Evolutionary conservation across 2,329 filamentous ascomycete genomes (phyloP).

Genomic region (Alternaria postmessia): DNA sequence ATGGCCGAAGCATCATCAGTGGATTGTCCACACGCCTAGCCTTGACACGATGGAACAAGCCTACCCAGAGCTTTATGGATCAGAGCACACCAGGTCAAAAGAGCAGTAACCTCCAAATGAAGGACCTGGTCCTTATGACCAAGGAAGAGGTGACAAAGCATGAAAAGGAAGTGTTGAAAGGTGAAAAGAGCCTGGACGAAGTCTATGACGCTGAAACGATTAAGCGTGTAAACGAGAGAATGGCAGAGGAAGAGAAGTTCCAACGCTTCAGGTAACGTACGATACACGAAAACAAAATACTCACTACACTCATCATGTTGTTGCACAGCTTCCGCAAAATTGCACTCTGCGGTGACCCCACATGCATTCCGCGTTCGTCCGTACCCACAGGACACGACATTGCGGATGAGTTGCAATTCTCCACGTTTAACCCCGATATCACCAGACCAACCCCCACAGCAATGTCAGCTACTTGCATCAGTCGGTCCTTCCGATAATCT

Average conservation of each 20-base stretch:
- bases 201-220: slow-evolving; percentile 76
- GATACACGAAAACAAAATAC: neutral
- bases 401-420: neutral
- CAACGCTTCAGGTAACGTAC: slow-evolving; percentile 56
- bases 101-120: slow-evolving; percentile 71
- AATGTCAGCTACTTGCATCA: slow-evolving; percentile 1
- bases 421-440: slow-evolving; percentile 6
- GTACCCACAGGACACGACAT: neutral
- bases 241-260: slow-evolving; percentile 70
- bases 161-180: slow-evolving; percentile 78
- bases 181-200: slow-evolving; percentile 71
- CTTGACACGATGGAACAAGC: slow-evolving; percentile 81
- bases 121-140: slow-evolving; percentile 87
- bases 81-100: slow-evolving; percentile 77
- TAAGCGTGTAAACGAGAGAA: slow-evolving; percentile 70
- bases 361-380: neutral
- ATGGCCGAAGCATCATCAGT: slow-evolving; percentile 81
- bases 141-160: slow-evolving; percentile 86
- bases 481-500: slow-evolving; percentile 2
- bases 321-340: neutral
- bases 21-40: slow-evolving; percentile 81
- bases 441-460: neutral
- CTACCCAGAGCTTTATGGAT: slow-evolving; percentile 69
- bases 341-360: neutral
- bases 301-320: neutral